Evolutionary conservation across 2,329 filamentous ascomycete species (phyloP), one percentile per base, ranked within the genome.

Genomic region (Lasiodiplodia hormozganensis): DNA sequence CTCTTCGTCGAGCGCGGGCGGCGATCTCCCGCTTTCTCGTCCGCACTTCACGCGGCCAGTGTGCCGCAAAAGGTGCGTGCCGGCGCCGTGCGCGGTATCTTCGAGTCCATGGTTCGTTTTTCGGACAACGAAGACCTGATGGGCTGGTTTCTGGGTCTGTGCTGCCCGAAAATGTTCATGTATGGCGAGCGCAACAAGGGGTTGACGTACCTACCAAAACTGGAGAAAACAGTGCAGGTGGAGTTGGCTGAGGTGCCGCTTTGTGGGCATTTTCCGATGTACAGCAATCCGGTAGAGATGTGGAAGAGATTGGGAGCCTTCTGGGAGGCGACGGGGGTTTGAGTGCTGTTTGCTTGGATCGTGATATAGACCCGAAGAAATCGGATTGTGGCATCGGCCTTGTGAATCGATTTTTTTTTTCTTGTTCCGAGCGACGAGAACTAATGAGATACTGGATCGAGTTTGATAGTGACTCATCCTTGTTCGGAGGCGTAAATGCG

Each of bases 251-350:
- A 76, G 66, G 72, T 76, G 23, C 69, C 71, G 0, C n/a, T 54
- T 6, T 65, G 67, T 4, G 74, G 73, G 1, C 74, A 76, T 60
- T 76, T 76, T 49, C 69, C 70, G 0, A 76, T 75, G 74, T 76
- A 76, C 25, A 72, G 71, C 4, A 76, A 76, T 47, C 71, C 74
- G n/a, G 34, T 51, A 10, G 67, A 65, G 28, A 69, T 65, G 67
- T 69, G 40, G 47, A 54, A 34, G 18, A 34, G 67, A 23, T 58
- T 69, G 5, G 51, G 21, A 8, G 56, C 7, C 4, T 58, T 58
- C 10, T 43, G 38, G 56, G 56, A 54, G 23, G 16, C 23, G 23
- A 54, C 25, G 28, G 52, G 23, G 25, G 16, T 18, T 25, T 54
- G 52, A 54, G 11, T 10, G 31, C 31, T 34, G 31, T 34, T 34